Evolutionary conservation across 2,329 filamentous ascomycete species (phyloP).

Genomic region (Simplicillium sp.): DNA sequence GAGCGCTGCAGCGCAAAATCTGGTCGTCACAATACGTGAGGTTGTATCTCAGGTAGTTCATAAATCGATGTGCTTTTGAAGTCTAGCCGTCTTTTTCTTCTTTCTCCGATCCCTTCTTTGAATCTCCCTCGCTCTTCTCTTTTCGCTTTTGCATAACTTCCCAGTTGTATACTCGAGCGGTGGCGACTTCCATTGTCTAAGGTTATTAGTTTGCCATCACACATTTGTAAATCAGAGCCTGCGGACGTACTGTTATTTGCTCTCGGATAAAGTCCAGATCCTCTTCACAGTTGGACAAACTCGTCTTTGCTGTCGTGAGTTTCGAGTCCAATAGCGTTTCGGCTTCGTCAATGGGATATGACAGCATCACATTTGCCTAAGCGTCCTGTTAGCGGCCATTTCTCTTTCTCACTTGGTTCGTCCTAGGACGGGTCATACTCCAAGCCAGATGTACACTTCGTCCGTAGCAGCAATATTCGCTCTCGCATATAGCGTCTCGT

Average conservation of each 20-base stretch:
- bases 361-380: slow-evolving; percentile 92
- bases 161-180: slow-evolving; percentile 98
- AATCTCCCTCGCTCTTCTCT: slow-evolving; percentile 61
- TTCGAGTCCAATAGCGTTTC: slow-evolving; percentile 70
- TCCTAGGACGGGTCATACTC: slow-evolving; percentile 39
- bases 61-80: too few relatives aligned
- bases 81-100: slow-evolving; percentile 19
- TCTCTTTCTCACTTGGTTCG: too few relatives aligned
- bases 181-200: slow-evolving; percentile 94
- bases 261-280: slow-evolving; percentile 92
- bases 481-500: slow-evolving; percentile 90
- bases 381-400: slow-evolving; percentile 12
- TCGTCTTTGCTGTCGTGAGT: slow-evolving; percentile 68
- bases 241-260: slow-evolving; percentile 74
- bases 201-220: slow-evolving; percentile 7
- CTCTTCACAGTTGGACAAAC: slow-evolving; percentile 82
- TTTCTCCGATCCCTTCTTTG: slow-evolving; percentile 26
- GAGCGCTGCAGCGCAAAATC: too few relatives aligned
- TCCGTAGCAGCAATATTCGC: slow-evolving; percentile 73
- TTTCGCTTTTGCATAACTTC: slow-evolving; percentile 93
- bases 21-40: too few relatives aligned
- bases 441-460: slow-evolving; percentile 96
- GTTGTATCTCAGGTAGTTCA: too few relatives aligned
- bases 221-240: not conserved
- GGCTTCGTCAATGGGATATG: slow-evolving; percentile 86